Evolutionary conservation across 2,329 filamentous ascomycete genomes (phyloP), one percentile per base, ranked within the genome.

Genomic region (Chaetomium olivaceum): DNA sequence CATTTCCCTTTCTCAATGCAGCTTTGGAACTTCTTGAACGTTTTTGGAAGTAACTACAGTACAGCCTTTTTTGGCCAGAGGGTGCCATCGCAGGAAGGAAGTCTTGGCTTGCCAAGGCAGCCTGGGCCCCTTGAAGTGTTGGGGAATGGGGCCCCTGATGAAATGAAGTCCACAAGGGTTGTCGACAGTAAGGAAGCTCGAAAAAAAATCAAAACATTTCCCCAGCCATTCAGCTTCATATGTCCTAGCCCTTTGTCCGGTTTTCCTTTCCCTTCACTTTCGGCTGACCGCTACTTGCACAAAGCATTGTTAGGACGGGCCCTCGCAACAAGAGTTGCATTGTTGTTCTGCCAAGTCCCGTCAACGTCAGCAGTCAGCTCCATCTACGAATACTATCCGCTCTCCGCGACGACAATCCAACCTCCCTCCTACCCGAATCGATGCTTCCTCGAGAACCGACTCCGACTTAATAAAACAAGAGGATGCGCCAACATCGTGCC

Each of bases 401-500:
- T 62, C 12, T 31, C 54, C 58, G 31, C 58, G 43, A 19, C 43
- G 31, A 43, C 43, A 46, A 33, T 3, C 19, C 48, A 21, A 48
- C 31, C 33, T 56, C 11, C 23, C 4, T 56, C 6, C 23, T 4
- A 29, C n/a, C n/a, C 57, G 61, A 46, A 58, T 62, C 58, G 19
- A 69, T 64, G 65, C 52, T 54, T 52, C 46, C 19, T 23, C 54
- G 14, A n/a, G 48, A 31, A 7, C n/a, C 56, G 31, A 33, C 39
- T 57, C 50, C 61, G 61, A 48, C 62, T 67, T 54, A 55, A 73
- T 72, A 70, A 69, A 58, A 58, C 61, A 66, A 62, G 55, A 73
- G 60, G 66, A 74, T 72, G 73, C 66, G 66, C 67, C 62, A 43
- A 61, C 39, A 29, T 57, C 58, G 64, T 65, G 70, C 67, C 63